These are phyloP conservation scores for Magnolia kwangsiensis DNA, from an alignment of 164 flowering plant genomes.

Conservation along the genomic window DNA sequence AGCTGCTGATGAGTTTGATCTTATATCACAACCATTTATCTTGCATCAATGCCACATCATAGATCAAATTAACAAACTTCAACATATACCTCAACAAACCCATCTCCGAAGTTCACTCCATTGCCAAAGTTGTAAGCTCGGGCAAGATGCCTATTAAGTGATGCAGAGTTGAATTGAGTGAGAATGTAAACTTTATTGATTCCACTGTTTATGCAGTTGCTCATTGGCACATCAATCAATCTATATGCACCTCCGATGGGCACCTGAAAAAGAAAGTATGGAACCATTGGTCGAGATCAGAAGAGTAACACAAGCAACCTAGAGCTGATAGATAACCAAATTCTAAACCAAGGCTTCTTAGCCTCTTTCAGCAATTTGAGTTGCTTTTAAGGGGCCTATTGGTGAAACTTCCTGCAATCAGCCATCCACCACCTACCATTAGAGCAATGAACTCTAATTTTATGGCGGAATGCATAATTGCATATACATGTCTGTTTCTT, in stretches of 20 bases:
- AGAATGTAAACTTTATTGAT: conserved; percentile 89
- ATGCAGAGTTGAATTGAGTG: conserved; percentile 94
- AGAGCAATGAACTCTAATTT: too few relatives aligned
- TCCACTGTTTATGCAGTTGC: conserved; percentile 98
- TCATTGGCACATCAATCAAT: conserved; percentile 97
- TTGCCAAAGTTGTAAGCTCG: conserved; percentile 75
- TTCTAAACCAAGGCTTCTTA: not conserved
- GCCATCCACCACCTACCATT: too few relatives aligned
- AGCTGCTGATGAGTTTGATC: not conserved
- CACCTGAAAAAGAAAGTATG: conserved; percentile 40
- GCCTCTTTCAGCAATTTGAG: not conserved
- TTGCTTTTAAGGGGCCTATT: too few relatives aligned
- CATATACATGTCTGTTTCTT: too few relatives aligned
- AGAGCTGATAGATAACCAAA: too few relatives aligned
- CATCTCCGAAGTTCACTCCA: conserved; percentile 82
- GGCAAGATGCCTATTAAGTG: conserved; percentile 82
- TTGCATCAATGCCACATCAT: not conserved
- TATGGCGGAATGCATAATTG: too few relatives aligned
- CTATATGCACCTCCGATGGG: conserved; percentile 96
- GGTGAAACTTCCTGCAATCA: too few relatives aligned
- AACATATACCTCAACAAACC: conserved; percentile 73
- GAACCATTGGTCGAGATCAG: not conserved
- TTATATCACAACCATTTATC: not conserved
- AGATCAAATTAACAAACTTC: not conserved
- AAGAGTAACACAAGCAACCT: not conserved